These are phyloP conservation scores for Apiotrichum gamsii DNA, from an alignment of 1,284 basidiomycete species.

Conservation along the genomic window DNA sequence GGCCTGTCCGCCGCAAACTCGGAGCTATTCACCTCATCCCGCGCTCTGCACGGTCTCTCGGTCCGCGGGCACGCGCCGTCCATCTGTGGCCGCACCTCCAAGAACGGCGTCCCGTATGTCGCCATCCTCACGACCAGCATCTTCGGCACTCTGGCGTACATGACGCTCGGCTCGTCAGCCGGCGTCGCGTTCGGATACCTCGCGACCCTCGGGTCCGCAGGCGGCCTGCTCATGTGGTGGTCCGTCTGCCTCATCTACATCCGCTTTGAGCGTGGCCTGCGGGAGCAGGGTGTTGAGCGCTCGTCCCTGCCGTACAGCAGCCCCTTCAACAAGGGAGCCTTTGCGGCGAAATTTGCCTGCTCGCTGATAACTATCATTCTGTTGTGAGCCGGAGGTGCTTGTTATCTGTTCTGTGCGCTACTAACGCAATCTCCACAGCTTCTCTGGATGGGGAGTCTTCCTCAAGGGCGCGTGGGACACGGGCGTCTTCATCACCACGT, in stretches of 20 bases:
- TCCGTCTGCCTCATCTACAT: conserved; percentile 22
- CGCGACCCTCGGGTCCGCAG: conserved; percentile 53
- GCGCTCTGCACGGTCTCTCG: conserved; percentile 31
- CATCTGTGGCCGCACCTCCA: too few species aligned
- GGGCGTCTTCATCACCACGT: too few species aligned
- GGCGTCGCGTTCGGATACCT: conserved; percentile 72
- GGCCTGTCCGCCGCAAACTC: conserved; percentile 42
- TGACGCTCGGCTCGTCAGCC: conserved; percentile 4
- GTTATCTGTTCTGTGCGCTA: not conserved
- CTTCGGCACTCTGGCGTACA: conserved; percentile 54
- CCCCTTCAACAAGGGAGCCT: not conserved
- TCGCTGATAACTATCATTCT: too few species aligned
- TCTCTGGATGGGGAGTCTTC: conserved; percentile 11
- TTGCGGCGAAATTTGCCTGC: too few species aligned
- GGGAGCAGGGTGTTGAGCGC: conserved; percentile 19
- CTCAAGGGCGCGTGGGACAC: conserved; percentile 9
- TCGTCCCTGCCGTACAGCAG: not conserved
- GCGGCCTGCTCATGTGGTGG: conserved; percentile 66
- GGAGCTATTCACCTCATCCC: conserved; percentile 27
- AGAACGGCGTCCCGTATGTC: conserved; percentile 48
- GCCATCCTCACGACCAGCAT: conserved; percentile 54
- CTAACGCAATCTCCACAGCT: not conserved
- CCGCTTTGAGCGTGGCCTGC: conserved; percentile 29
- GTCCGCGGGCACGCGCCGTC: conserved; percentile 17
- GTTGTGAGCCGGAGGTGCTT: too few species aligned